Evolutionary conservation across 2,329 filamentous ascomycete genomes (phyloP), one percentile per base, ranked within the genome.

Genomic region (Monilinia laxa): DNA sequence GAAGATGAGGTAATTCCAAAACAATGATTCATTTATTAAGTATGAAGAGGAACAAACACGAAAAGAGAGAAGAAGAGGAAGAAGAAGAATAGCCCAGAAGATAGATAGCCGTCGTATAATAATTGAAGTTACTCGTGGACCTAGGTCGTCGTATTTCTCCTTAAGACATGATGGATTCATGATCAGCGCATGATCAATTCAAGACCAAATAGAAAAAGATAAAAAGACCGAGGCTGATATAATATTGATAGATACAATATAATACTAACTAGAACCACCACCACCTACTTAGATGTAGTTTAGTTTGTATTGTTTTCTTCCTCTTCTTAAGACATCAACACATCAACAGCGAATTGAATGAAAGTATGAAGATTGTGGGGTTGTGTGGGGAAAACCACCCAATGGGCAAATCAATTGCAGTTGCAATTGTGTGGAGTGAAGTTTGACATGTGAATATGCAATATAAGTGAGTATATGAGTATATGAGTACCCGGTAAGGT

Each of bases 391-490:
- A 49, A 47, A 47, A 18, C 38, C 4, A 40, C 47, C 28, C 3
- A 35, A 35, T 35, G 31, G 31, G 31, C 31, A 35, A 35, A 35
- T 35, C 5, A 35, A n/a, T n/a, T n/a, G n/a, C n/a, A n/a, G n/a
- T 35, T 35, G 5, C 31, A 35, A 35, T 35, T 35, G 31, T 35
- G 3, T 35, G 31, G 31, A 25, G 25, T 47, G 56, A 59, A 47
- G 56, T 35, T 59, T 60, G 57, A 23, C 57, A 60, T 49, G 57
- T 60, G 57, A 60, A 49, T 35, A 60, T 49, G 42, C 1, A 47
- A 6, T n/a, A n/a, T n/a, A 6, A 31, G 28, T 6, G 6, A 31
- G 28, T 3, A 3, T 31, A 31, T 31, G 28, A 6, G 28, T 31
- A 31, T n/a, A n/a, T n/a, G n/a, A n/a, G n/a, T n/a, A n/a, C n/a